These are phyloP conservation scores for Annona squamosa DNA, from an alignment of 164 flowering plant species.

Conservation along the genomic window DNA sequence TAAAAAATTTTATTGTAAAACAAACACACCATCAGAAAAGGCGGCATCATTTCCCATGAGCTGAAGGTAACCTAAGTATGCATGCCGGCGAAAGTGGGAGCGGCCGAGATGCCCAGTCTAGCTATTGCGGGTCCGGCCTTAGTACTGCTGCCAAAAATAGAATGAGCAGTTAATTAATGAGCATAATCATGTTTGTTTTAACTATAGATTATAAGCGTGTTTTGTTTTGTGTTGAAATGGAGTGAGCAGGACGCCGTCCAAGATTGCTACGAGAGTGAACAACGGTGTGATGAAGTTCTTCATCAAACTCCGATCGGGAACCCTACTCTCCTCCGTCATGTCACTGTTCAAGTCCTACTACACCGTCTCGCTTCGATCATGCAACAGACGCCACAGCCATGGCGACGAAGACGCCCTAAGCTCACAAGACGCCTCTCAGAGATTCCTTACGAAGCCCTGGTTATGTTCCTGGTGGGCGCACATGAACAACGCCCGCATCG, in stretches of 20 bases:
- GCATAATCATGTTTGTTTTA: no score
- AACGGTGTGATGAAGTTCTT: conserved; percentile 22
- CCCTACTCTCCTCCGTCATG: conserved; percentile 13
- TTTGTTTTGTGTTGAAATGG: no score
- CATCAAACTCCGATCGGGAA: conserved; percentile 23
- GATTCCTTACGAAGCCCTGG: not conserved
- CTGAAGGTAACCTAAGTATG: no score
- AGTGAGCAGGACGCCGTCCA: conserved; percentile 3
- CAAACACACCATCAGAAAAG: no score
- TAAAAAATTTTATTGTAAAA: no score
- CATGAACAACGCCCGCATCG: not conserved
- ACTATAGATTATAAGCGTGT: no score
- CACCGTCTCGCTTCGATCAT: not conserved
- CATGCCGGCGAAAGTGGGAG: no score
- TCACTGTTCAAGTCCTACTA: conserved; percentile 6
- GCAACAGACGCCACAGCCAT: not conserved
- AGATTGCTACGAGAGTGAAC: conserved; percentile 6
- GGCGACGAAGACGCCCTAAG: not conserved
- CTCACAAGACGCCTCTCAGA: not conserved
- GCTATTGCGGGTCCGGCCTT: no score
- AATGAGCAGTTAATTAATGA: no score
- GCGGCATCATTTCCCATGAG: no score
- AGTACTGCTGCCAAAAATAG: no score
- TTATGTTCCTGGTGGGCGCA: conserved; percentile 4
- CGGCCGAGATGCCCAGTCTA: no score